Percentiles rank a stretch among this genome's conserved stretches.
Conservation (phyloP, 2,329 filamentous ascomycete genomes). For the Amphichorda felina region DNA sequence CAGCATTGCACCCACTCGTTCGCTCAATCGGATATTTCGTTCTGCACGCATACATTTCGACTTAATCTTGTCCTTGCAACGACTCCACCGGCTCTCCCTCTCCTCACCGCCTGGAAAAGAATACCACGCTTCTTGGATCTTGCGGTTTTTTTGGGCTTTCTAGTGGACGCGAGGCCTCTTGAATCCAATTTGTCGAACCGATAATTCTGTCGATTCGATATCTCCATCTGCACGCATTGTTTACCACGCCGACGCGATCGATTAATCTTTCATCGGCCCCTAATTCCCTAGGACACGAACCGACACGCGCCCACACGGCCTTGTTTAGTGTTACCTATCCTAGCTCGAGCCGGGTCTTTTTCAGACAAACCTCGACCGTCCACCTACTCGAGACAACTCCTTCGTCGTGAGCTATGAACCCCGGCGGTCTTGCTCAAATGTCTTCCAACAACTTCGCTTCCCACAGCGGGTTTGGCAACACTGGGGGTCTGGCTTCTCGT, state of each 20-base stretch:
- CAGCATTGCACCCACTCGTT: background rate
- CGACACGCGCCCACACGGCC: too few relatives aligned
- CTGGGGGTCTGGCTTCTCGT: constrained; percentile 71
- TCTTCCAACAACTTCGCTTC: constrained; percentile 72
- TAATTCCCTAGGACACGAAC: background rate
- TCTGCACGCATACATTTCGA: background rate
- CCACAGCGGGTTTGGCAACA: constrained; percentile 61
- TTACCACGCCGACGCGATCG: background rate
- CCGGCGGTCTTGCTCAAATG: constrained; percentile 99
- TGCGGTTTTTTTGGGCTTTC: background rate
- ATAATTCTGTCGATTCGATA: constrained; percentile 1
- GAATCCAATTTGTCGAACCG: too few relatives aligned
- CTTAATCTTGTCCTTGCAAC: background rate
- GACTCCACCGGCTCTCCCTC: background rate
- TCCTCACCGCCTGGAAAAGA: background rate
- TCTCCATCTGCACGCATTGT: constrained; percentile 2
- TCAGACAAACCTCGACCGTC: too few relatives aligned
- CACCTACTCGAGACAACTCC: background rate
- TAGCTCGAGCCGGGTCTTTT: too few relatives aligned
- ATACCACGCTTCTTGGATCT: constrained; percentile 1
- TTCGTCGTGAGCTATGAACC: constrained; percentile 57
- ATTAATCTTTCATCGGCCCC: too few relatives aligned
- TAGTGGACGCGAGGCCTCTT: background rate
- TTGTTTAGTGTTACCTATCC: too few relatives aligned
- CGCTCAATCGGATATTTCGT: background rate